phyloP scores from a whole-genome alignment of 768 basidiomycete species.

The Serendipita vermifera region DNA sequence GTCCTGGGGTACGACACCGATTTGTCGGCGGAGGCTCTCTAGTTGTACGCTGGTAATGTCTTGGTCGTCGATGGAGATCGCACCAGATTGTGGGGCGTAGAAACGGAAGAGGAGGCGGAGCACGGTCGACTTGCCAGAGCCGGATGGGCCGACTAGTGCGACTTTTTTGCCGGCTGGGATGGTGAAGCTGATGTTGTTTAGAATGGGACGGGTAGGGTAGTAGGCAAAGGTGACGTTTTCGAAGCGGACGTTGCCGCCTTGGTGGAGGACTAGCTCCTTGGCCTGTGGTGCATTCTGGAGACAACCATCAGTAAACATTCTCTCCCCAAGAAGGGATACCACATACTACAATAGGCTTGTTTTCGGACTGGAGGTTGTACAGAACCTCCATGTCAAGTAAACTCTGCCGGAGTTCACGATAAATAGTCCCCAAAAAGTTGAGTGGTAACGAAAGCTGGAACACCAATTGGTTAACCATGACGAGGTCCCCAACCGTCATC shows the following conservation, averaged over 20 bases:
- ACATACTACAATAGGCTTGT: conserved; percentile 52
- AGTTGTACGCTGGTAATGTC: conserved; percentile 63
- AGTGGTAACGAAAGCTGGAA: conserved; percentile 94
- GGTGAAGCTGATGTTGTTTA: conserved; percentile 73
- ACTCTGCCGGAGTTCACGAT: conserved; percentile 92
- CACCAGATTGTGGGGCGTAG: conserved; percentile 71
- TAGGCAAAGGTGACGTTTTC: conserved; percentile 88
- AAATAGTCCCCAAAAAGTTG: conserved; percentile 94
- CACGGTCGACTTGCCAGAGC: conserved; percentile 95
- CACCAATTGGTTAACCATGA: conserved; percentile 98
- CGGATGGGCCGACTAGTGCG: conserved; percentile 92
- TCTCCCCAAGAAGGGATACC: neutral
- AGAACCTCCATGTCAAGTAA: conserved; percentile 94
- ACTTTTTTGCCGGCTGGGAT: conserved; percentile 95
- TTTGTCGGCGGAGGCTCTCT: conserved; percentile 51
- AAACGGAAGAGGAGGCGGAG: conserved; percentile 90
- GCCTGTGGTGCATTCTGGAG: conserved; percentile 64
- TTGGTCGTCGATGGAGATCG: conserved; percentile 82
- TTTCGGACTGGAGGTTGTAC: conserved; percentile 77
- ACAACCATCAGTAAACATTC: too few relatives aligned
- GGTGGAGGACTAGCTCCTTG: conserved; percentile 44
- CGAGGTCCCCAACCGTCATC: conserved; percentile 96
- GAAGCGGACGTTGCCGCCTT: conserved; percentile 81
- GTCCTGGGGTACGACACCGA: conserved; percentile 96
- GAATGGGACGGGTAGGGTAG: conserved; percentile 84